phyloP scores from a whole-genome alignment of 768 basidiomycete species.

The Mycena rebaudengoi region DNA sequence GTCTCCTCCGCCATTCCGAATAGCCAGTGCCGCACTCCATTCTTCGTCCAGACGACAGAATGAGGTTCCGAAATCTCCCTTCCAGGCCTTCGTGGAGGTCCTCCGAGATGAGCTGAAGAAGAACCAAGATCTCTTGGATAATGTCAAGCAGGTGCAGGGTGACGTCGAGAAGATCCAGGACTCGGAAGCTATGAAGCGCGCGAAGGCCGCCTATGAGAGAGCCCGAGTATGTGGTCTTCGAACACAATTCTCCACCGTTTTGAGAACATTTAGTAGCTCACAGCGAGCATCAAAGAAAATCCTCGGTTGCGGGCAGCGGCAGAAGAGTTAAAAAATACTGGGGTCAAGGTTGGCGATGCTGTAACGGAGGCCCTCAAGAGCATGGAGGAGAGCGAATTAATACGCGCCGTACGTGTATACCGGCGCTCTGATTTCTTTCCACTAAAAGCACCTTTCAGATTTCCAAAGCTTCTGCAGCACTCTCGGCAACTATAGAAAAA shows the following conservation, averaged over 20 bases:
- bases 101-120: conserved; percentile 92
- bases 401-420: conserved; percentile 74
- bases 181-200: conserved; percentile 93
- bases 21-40: conserved; percentile 59
- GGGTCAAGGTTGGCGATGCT: conserved; percentile 93
- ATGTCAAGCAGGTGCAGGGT: conserved; percentile 96
- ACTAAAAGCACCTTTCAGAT: conserved; percentile 57
- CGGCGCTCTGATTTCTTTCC: background rate
- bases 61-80: conserved; percentile 89
- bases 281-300: conserved; percentile 96
- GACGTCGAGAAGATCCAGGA: conserved; percentile 98
- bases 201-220: conserved; percentile 91
- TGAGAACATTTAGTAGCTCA: conserved; percentile 69
- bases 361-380: conserved; percentile 90
- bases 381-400: conserved; percentile 95
- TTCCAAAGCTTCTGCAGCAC: conserved; percentile 83
- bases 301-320: conserved; percentile 91
- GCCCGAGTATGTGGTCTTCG: conserved; percentile 80
- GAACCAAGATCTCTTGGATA: conserved; percentile 94
- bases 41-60: conserved; percentile 67
- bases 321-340: conserved; percentile 89
- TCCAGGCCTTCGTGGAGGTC: conserved; percentile 95
- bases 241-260: no score
- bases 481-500: conserved; percentile 85
- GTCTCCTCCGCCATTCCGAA: conserved; percentile 18